A percentile compares a stretch with the other conserved stretches of the same genome.
phyloP scores from a whole-genome alignment of 805 yeast genomes.

The Saccharomycopsis synnaedendra region DNA sequence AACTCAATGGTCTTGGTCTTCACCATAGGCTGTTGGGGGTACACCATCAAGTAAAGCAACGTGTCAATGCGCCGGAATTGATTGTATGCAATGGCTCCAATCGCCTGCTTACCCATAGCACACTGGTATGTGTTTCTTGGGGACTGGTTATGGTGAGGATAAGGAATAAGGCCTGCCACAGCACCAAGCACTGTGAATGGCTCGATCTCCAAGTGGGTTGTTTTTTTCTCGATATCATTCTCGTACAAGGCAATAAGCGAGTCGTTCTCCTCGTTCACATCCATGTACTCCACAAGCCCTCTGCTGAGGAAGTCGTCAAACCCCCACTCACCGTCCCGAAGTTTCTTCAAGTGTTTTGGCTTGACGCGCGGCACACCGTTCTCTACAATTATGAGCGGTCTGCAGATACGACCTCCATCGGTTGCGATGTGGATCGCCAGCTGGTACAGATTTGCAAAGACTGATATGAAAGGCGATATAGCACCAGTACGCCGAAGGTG shows the following conservation, averaged over 20 bases:
- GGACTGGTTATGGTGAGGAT: slow-evolving; percentile 87
- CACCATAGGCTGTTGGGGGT: slow-evolving; percentile 99
- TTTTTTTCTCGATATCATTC: slow-evolving; percentile 33
- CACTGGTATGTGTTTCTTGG: slow-evolving; percentile 90
- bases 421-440: slow-evolving; percentile 94
- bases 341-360: slow-evolving; percentile 52
- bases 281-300: slow-evolving; percentile 90
- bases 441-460: slow-evolving; percentile 83
- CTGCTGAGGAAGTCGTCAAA: slow-evolving; percentile 81
- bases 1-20: slow-evolving; percentile 94
- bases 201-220: slow-evolving; percentile 91
- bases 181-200: slow-evolving; percentile 90
- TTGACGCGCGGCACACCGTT: slow-evolving; percentile 54
- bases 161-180: slow-evolving; percentile 85
- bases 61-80: slow-evolving; percentile 96
- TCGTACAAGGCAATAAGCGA: slow-evolving; percentile 88
- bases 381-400: slow-evolving; percentile 85
- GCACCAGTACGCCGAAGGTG: slow-evolving; percentile 72
- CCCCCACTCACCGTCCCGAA: slow-evolving; percentile 61
- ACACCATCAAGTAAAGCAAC: slow-evolving; percentile 86
- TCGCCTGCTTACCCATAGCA: slow-evolving; percentile 99
- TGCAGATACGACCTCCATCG: slow-evolving; percentile 97
- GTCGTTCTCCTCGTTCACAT: slow-evolving; percentile 96
- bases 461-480: slow-evolving; percentile 82
- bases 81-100: slow-evolving; percentile 96